phyloP scores from a whole-genome alignment of 1,284 basidiomycete genomes.

The Heliocybe sulcata region DNA sequence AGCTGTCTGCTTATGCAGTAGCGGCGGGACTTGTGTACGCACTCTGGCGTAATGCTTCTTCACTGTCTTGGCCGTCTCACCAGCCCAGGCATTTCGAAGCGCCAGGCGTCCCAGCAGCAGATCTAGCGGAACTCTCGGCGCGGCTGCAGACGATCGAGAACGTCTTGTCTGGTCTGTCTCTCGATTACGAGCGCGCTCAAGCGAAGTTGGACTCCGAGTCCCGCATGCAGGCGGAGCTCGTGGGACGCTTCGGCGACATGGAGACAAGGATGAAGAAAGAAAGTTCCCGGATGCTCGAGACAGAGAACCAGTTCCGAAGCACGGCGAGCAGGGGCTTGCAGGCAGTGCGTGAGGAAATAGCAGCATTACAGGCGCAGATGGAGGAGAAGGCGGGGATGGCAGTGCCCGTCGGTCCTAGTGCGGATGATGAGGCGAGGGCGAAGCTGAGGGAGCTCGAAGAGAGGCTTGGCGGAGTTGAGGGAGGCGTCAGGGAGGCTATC shows the following conservation, averaged over 20 bases:
- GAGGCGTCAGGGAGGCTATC: slow-evolving; percentile 64
- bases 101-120: slow-evolving; percentile 54
- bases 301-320: slow-evolving; percentile 41
- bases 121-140: slow-evolving; percentile 63
- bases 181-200: slow-evolving; percentile 43
- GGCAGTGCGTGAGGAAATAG: slow-evolving; percentile 47
- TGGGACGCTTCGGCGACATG: slow-evolving; percentile 43
- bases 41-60: slow-evolving; percentile 29
- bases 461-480: slow-evolving; percentile 56
- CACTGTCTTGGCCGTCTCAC: slow-evolving; percentile 16
- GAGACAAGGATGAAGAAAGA: slow-evolving; percentile 54
- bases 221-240: slow-evolving; percentile 40
- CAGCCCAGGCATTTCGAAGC: slow-evolving; percentile 28
- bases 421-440: slow-evolving; percentile 49
- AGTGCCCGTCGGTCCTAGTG: slow-evolving; percentile 18
- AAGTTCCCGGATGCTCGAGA: slow-evolving; percentile 39
- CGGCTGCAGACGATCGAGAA: slow-evolving; percentile 63
- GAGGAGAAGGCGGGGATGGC: slow-evolving; percentile 24
- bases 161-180: slow-evolving; percentile 47
- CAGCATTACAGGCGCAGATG: slow-evolving; percentile 42
- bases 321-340: slow-evolving; percentile 38
- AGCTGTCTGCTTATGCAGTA: slow-evolving; percentile 32
- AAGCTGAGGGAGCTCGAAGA: slow-evolving; percentile 53
- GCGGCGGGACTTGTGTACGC: slow-evolving; percentile 33
- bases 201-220: slow-evolving; percentile 42